These are phyloP conservation scores for Dictyostelium firmibasis DNA, from an alignment of 78 protist genomes.

Conservation along the genomic window DNA sequence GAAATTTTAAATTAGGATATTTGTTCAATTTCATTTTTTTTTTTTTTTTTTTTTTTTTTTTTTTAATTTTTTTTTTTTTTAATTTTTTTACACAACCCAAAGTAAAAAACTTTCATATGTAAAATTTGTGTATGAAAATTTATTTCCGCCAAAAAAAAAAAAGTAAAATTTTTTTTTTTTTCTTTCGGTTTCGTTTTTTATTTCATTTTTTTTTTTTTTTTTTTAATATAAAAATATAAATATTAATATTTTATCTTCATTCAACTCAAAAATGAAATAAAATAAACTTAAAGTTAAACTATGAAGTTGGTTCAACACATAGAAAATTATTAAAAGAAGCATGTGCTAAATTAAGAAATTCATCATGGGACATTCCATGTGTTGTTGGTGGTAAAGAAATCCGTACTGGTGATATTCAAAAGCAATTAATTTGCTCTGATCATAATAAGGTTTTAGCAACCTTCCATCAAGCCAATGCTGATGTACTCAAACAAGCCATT, in stretches of 20 bases:
- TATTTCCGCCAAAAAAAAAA: not conserved
- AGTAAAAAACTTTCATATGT: not conserved
- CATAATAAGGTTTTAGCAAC: constrained; percentile 51
- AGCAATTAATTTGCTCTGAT: constrained; percentile 76
- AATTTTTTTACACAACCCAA: not conserved
- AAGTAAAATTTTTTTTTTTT: not conserved
- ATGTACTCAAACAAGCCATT: constrained; percentile 80
- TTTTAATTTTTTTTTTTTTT: not conserved
- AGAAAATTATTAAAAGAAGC: constrained; percentile 79
- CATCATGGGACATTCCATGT: constrained; percentile 80
- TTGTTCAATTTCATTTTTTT: not conserved
- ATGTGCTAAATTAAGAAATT: constrained; percentile 42
- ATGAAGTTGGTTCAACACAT: constrained; percentile 74
- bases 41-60: not conserved
- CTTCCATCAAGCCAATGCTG: constrained; percentile 67
- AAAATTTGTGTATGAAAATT: not conserved
- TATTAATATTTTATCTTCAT: not conserved
- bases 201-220: not conserved
- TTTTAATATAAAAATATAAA: not conserved
- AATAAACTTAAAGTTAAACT: constrained; percentile 27
- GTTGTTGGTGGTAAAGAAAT: constrained; percentile 84
- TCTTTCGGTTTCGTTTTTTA: constrained; percentile 2
- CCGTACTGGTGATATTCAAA: constrained; percentile 67
- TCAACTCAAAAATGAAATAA: too few relatives aligned
- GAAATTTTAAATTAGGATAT: not conserved